Conservation (phyloP, 2,329 filamentous ascomycete genomes). For the Colletotrichum melonis region DNA sequence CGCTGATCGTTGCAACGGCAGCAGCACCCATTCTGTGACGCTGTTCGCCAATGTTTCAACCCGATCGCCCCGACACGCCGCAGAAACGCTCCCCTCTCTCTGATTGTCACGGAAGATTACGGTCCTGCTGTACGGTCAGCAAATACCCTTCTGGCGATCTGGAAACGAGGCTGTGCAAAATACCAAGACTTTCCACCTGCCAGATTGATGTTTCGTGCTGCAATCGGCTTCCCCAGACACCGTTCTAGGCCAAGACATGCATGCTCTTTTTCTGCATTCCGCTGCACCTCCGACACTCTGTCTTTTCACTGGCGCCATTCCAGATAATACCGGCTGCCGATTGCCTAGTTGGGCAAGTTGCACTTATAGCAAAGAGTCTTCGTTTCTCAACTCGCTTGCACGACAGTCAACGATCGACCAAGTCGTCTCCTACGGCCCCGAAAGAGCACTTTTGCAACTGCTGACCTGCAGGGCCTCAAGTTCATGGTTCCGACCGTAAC, state of each 20-base stretch:
- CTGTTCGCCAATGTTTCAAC: conserved; percentile 24
- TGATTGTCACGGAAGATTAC: not conserved
- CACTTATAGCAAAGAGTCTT: not conserved
- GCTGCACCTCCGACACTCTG: conserved; percentile 6
- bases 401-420: conserved; percentile 8
- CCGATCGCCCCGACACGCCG: conserved; percentile 11
- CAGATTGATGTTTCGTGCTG: conserved; percentile 34
- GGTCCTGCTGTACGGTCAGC: conserved; percentile 15
- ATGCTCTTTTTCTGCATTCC: conserved; percentile 22
- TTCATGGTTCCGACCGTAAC: not conserved
- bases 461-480: not conserved
- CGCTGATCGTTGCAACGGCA: conserved; percentile 1
- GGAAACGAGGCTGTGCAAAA: conserved; percentile 34
- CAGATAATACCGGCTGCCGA: not conserved
- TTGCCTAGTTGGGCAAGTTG: conserved; percentile 17
- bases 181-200: conserved; percentile 35
- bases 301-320: conserved; percentile 9
- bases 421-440: not conserved
- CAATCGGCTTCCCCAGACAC: conserved; percentile 32
- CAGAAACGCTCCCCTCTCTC: not conserved
- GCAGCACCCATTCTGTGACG: not conserved
- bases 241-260: conserved; percentile 30
- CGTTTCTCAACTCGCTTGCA: not conserved
- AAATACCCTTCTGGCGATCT: conserved; percentile 12
- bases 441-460: not conserved